Percentiles rank a stretch among this genome's conserved stretches.
These are phyloP conservation scores for Xerocomellus amylosporus DNA, from an alignment of 768 basidiomycete genomes.

Conservation along the genomic window DNA sequence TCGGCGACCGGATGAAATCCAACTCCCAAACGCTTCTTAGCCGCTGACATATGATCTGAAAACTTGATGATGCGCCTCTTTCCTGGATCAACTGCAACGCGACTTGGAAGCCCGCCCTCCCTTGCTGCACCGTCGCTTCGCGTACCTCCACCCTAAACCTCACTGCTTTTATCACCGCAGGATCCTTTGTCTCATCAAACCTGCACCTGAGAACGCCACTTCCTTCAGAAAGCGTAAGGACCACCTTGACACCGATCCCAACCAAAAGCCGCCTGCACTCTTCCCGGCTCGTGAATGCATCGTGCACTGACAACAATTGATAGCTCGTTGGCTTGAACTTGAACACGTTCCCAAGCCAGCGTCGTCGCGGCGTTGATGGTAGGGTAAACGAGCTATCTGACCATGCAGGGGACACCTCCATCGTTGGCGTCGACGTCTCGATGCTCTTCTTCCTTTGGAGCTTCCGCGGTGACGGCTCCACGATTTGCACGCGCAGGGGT, in stretches of 20 bases:
- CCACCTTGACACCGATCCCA: conserved; percentile 65
- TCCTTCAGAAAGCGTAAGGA: conserved; percentile 61
- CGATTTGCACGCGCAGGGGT: conserved; percentile 46
- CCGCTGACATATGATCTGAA: conserved; percentile 69
- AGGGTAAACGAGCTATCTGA: conserved; percentile 46
- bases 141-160: conserved; percentile 83
- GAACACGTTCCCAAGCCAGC: conserved; percentile 89
- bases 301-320: conserved; percentile 55
- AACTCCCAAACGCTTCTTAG: conserved; percentile 71
- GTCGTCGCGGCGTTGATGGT: conserved; percentile 49
- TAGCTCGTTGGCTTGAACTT: conserved; percentile 71
- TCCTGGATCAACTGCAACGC: conserved; percentile 72
- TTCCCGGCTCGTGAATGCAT: conserved; percentile 62
- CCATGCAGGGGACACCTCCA: conserved; percentile 38
- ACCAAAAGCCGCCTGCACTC: conserved; percentile 74
- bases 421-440: conserved; percentile 16
- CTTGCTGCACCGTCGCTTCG: conserved; percentile 38
- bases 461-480: conserved; percentile 46
- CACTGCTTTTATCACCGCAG: conserved; percentile 59
- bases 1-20: conserved; percentile 36
- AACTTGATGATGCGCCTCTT: conserved; percentile 81
- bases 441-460: conserved; percentile 31
- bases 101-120: conserved; percentile 50
- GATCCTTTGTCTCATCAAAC: conserved; percentile 63
- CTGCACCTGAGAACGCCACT: conserved; percentile 73